These are phyloP conservation scores for Nakaseomyces nivariensis DNA, from an alignment of 1,139 yeast genomes.

Conservation along the genomic window DNA sequence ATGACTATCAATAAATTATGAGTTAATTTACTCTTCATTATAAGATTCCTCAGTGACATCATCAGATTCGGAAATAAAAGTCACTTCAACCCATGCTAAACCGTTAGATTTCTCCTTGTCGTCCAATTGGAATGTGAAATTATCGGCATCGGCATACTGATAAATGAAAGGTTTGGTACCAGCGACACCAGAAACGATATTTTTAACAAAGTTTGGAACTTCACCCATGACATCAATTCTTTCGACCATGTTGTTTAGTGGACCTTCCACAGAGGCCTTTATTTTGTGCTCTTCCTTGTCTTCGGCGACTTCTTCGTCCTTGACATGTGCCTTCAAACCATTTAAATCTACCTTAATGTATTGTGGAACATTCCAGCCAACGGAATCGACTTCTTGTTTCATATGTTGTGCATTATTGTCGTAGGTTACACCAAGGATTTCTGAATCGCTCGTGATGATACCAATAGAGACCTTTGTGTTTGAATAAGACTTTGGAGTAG, in stretches of 20 bases:
- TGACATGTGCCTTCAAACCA: slow-evolving; percentile 37
- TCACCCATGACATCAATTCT: slow-evolving; percentile 97
- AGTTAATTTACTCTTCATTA: slow-evolving; percentile 12
- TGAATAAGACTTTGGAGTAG: slow-evolving; percentile 86
- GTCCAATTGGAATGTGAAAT: slow-evolving; percentile 30
- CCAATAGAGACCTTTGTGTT: slow-evolving; percentile 74
- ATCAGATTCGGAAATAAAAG: slow-evolving; percentile 48
- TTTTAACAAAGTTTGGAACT: slow-evolving; percentile 87
- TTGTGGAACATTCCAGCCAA: slow-evolving; percentile 88
- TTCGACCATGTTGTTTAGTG: slow-evolving; percentile 54
- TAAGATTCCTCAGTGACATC: slow-evolving; percentile 22
- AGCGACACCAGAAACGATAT: slow-evolving; percentile 85
- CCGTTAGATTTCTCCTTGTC: slow-evolving; percentile 40
- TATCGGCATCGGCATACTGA: slow-evolving; percentile 58
- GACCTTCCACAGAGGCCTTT: slow-evolving; percentile 41
- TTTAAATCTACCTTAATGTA: slow-evolving; percentile 49
- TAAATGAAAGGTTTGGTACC: slow-evolving; percentile 94
- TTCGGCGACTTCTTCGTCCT: slow-evolving; percentile 13
- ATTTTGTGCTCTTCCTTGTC: slow-evolving; percentile 26
- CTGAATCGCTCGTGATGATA: slow-evolving; percentile 54
- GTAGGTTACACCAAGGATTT: slow-evolving; percentile 55
- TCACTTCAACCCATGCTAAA: slow-evolving; percentile 70
- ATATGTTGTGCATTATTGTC: slow-evolving; percentile 58
- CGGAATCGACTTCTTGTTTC: slow-evolving; percentile 54
- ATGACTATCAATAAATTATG: neutral